Percentiles rank a stretch among this genome's conserved stretches.
phyloP scores from a whole-genome alignment of 2,329 filamentous ascomycete species.

The Coniella lustricola region DNA sequence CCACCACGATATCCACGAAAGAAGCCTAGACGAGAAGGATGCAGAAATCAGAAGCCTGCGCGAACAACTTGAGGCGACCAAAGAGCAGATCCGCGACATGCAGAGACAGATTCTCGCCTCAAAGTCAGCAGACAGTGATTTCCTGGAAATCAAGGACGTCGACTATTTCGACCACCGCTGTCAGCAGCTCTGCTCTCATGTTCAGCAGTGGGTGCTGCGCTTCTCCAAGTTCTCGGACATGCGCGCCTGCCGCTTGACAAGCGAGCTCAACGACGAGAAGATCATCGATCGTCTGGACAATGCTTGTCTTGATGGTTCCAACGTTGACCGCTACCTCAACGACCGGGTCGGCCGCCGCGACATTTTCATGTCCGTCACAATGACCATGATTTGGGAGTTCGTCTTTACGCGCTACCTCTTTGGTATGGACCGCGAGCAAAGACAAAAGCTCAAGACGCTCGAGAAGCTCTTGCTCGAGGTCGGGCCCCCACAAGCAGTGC shows the following conservation, averaged over 20 bases:
- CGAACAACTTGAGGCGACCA: slow-evolving; percentile 68
- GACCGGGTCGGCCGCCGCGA: slow-evolving; percentile 86
- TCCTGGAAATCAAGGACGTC: slow-evolving; percentile 76
- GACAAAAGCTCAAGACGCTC: slow-evolving; percentile 92
- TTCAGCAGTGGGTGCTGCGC: slow-evolving; percentile 94
- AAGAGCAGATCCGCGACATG: slow-evolving; percentile 52
- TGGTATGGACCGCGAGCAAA: slow-evolving; percentile 95
- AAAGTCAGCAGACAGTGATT: slow-evolving; percentile 56
- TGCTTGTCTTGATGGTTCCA: slow-evolving; percentile 84
- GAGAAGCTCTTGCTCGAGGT: slow-evolving; percentile 89
- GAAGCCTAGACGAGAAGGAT: slow-evolving; percentile 72
- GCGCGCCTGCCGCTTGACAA: slow-evolving; percentile 74
- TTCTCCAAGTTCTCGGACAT: slow-evolving; percentile 98
- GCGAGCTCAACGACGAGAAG: slow-evolving; percentile 84
- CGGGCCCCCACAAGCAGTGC: slow-evolving; percentile 80
- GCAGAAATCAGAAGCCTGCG: slow-evolving; percentile 73
- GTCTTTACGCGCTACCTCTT: slow-evolving; percentile 97
- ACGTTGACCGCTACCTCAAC: slow-evolving; percentile 79
- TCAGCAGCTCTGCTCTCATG: slow-evolving; percentile 89
- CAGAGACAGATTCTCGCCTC: slow-evolving; percentile 51
- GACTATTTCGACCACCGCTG: slow-evolving; percentile 94
- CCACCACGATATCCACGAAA: slow-evolving; percentile 55
- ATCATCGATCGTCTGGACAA: slow-evolving; percentile 93
- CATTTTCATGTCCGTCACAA: slow-evolving; percentile 96
- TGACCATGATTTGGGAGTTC: slow-evolving; percentile 99